Evolutionary conservation across 176 grass and related monocot species (phyloP), one percentile per base, ranked within the genome.

Genomic region (Oryza nivara): DNA sequence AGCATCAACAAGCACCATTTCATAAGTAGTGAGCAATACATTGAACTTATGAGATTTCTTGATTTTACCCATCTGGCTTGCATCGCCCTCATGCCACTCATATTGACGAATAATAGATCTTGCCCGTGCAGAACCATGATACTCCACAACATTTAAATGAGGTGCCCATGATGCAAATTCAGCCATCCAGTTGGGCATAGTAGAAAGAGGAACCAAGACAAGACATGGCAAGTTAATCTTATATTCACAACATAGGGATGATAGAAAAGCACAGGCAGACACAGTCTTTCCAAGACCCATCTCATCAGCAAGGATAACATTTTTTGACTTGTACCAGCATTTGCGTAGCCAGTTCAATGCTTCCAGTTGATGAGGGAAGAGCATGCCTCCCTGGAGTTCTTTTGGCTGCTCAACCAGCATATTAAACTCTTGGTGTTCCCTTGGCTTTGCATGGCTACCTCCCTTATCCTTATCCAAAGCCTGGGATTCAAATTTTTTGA

Each of bases 281-380:
- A 99, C 89, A 20, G 96, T 99, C 86, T 99, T 99, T 34, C 96
- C 96, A 65, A 99, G 96, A 56, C 96, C 96, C 96, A 99, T 99
- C 88, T 99, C 96, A 94, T 99, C 96, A 81, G 96, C 96, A 74
- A 99, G 90, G 80, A 99, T 99, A 38, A 99, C 96, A 94, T 99
- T 99, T 85, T 96, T 99, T 68, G 91, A 94, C 81, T 80, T 93
- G 35, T 76, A 85, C 96, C 96, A 99, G 83, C 96, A 99, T 85
- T 94, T 99, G 67, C 96, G 93, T 40, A 99, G 87, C 96, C 96
- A 99, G 75, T 99, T 99, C 86, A 99, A 89, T 81, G 96, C 96
- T 89, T 99, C 96, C 74, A 96, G 83, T 89, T 99, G 96, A 90
- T 99, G 96, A 30, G 96, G 96, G 63, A 99, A 96, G 66, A 99